Evolutionary conservation across 495 filamentous ascomycete genomes (phyloP).

Genomic region (Tetracladium marchalianum): DNA sequence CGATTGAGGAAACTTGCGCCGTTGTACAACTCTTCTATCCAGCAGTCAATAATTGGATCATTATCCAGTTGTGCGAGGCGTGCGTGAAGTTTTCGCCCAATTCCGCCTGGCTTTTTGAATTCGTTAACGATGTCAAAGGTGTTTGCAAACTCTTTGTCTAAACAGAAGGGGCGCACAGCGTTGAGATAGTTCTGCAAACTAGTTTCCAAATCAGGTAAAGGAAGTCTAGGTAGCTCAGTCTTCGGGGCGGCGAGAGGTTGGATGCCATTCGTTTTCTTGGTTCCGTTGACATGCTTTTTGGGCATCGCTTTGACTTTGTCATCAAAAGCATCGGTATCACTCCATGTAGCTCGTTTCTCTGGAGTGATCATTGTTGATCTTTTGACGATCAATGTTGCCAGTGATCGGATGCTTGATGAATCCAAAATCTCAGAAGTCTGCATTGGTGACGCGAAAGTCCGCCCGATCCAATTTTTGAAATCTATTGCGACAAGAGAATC

Average conservation of each 20-base stretch:
- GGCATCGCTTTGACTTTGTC: not conserved
- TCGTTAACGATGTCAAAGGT: not conserved
- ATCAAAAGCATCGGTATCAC: not conserved
- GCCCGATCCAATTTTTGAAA: conserved; percentile 41
- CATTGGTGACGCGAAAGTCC: conserved; percentile 10
- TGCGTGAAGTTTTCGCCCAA: conserved; percentile 2
- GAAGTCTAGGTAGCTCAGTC: conserved; percentile 5
- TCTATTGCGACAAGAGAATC: conserved; percentile 49
- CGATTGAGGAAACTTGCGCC: conserved; percentile 8
- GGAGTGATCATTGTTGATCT: conserved; percentile 8
- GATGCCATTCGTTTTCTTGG: not conserved
- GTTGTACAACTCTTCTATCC: conserved; percentile 11
- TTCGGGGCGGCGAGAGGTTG: not conserved
- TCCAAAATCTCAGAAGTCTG: conserved; percentile 16
- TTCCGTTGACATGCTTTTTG: not conserved
- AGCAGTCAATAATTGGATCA: conserved; percentile 12
- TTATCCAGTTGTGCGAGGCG: conserved; percentile 4
- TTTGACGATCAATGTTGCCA: conserved; percentile 4
- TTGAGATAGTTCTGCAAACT: not conserved
- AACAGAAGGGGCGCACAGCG: not conserved
- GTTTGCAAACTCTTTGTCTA: not conserved
- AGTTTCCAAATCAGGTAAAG: not conserved
- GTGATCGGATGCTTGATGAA: conserved; percentile 8
- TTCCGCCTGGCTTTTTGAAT: conserved; percentile 2
- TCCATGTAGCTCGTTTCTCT: not conserved